These are phyloP conservation scores for Boletales sp. DNA, from an alignment of 768 basidiomycete genomes.

Conservation along the genomic window DNA sequence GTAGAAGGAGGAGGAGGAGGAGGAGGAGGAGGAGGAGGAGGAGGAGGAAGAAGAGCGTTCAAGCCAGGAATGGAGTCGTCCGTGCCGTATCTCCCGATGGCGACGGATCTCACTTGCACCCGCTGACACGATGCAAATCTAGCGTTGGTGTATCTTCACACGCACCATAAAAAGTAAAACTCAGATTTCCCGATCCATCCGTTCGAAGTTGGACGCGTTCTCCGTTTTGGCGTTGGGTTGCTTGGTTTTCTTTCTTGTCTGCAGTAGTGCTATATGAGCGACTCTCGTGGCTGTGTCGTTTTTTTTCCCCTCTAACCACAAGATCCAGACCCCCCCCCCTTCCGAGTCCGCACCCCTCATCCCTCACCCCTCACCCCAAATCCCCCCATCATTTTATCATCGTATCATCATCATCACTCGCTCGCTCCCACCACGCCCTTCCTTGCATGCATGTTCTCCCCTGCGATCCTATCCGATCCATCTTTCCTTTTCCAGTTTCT, in stretches of 20 bases:
- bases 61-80: constrained; percentile 31
- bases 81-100: constrained; percentile 63
- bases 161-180: constrained; percentile 15
- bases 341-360: no score
- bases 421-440: constrained; percentile 20
- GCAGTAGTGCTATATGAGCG: no score
- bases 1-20: constrained; percentile 13
- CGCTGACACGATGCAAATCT: constrained; percentile 32
- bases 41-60: constrained; percentile 5
- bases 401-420: neutral
- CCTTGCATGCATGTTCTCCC: constrained; percentile 12
- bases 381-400: constrained; percentile 4
- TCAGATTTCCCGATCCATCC: constrained; percentile 26
- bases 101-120: constrained; percentile 45
- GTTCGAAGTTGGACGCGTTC: no score
- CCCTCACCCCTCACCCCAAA: constrained; percentile 21
- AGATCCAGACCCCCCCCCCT: constrained; percentile 18
- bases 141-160: constrained; percentile 23
- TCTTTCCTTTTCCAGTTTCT: constrained; percentile 8
- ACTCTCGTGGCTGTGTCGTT: constrained; percentile 14
- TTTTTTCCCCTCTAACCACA: constrained; percentile 28
- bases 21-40: neutral
- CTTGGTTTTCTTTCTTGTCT: no score
- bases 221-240: no score
- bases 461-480: constrained; percentile 16